Percentiles rank a stretch among this genome's conserved stretches.
Evolutionary conservation across 805 yeast genomes (phyloP).

Genomic region (Pichia nakasei): DNA sequence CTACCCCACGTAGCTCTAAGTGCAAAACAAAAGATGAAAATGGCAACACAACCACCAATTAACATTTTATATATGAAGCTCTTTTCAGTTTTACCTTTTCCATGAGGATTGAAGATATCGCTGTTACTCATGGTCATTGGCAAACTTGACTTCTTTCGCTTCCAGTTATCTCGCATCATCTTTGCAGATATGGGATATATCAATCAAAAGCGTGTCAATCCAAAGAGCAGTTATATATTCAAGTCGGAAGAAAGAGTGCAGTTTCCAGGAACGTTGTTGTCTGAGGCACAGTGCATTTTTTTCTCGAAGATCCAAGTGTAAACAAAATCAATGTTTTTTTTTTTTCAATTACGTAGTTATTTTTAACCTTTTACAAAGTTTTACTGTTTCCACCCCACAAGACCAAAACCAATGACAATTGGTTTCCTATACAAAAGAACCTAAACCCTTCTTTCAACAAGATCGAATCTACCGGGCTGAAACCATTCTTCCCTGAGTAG

Average conservation of each 20-base stretch:
- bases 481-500: slow-evolving; percentile 47
- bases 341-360: not conserved
- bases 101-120: not conserved
- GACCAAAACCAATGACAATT: no score
- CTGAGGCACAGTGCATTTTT: no score
- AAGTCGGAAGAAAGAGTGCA: not conserved
- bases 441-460: not conserved
- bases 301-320: not conserved
- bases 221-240: no score
- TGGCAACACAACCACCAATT: not conserved
- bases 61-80: not conserved
- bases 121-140: slow-evolving; percentile 1
- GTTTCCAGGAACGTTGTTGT: no score
- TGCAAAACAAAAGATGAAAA: not conserved
- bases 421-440: no score
- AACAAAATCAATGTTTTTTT: not conserved
- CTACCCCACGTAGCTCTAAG: not conserved
- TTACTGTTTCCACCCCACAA: not conserved
- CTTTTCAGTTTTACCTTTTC: slow-evolving; percentile 1
- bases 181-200: not conserved
- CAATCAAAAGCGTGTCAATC: no score
- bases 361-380: not conserved
- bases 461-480: slow-evolving; percentile 35
- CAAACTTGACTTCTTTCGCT: slow-evolving; percentile 4
- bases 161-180: slow-evolving; percentile 9